phyloP scores from a whole-genome alignment of 179 eudicot genomes.

The Spinacia oleracea region DNA sequence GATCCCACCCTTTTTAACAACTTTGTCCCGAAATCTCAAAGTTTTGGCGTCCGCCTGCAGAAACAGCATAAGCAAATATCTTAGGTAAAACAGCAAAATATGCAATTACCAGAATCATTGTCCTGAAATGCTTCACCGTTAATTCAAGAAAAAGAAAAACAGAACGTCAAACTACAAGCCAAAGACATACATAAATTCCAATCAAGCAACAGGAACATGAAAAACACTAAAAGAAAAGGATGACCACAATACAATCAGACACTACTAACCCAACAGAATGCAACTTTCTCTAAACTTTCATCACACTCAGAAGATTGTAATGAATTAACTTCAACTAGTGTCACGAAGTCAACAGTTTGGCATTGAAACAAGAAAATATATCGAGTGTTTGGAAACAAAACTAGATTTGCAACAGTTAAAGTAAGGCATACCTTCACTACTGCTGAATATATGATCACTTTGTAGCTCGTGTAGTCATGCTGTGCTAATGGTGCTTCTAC shows the following conservation, averaged over 20 bases:
- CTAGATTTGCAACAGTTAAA: background rate
- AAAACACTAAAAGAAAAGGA: background rate
- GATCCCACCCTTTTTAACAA: slow-evolving; percentile 82
- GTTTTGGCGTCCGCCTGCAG: slow-evolving; percentile 98
- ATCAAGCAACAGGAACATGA: background rate
- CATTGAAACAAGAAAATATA: background rate
- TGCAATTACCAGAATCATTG: slow-evolving; percentile 2
- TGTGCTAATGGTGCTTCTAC: slow-evolving; percentile 88
- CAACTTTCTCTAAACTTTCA: background rate
- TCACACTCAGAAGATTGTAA: slow-evolving; percentile 1
- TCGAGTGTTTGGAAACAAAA: background rate
- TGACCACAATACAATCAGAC: background rate
- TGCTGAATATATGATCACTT: slow-evolving; percentile 92
- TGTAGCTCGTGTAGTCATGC: slow-evolving; percentile 74
- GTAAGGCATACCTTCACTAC: slow-evolving; percentile 80
- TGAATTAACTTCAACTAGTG: background rate
- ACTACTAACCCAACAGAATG: background rate
- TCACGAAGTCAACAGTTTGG: background rate
- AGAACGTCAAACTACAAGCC: background rate
- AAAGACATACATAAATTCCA: background rate
- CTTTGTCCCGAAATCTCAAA: slow-evolving; percentile 76
- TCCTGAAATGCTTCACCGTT: background rate
- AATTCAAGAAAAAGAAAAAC: background rate
- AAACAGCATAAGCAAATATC: slow-evolving; percentile 24
- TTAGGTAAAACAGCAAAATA: slow-evolving; percentile 17